Percentiles rank a stretch among this genome's conserved stretches.
Evolutionary conservation across 1,284 basidiomycete genomes (phyloP).

Genomic region (Sanghuangporus sanghuang): DNA sequence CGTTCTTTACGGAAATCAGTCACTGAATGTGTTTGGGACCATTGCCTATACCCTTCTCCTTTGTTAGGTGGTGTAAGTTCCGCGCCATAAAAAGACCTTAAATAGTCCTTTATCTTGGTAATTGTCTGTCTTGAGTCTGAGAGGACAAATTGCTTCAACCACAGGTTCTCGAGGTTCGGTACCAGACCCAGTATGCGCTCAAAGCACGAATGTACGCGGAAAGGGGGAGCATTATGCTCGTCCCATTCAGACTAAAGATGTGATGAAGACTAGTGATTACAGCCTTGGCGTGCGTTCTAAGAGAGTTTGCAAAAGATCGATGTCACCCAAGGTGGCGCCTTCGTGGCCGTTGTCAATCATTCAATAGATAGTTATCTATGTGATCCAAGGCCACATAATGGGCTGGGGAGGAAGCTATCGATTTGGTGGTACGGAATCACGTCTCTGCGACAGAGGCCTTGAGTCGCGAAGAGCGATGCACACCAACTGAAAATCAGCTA

Average conservation of each 20-base stretch:
- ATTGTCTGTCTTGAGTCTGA: too few relatives aligned
- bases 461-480: too few relatives aligned
- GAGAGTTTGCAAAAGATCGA: not conserved
- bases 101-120: too few relatives aligned
- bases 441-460: not conserved
- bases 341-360: not conserved
- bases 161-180: not conserved
- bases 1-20: too few relatives aligned
- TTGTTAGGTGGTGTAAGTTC: too few relatives aligned
- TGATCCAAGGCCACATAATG: not conserved
- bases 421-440: not conserved
- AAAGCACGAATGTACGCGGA: not conserved
- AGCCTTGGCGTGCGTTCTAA: not conserved
- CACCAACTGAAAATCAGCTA: too few relatives aligned
- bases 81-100: too few relatives aligned
- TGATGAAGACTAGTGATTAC: not conserved
- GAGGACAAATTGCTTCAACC: not conserved
- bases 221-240: not conserved
- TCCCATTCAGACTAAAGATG: not conserved
- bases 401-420: not conserved
- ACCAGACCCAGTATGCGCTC: not conserved
- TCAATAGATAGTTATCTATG: not conserved
- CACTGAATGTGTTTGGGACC: too few relatives aligned
- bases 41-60: too few relatives aligned
- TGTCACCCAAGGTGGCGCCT: not conserved